These are phyloP conservation scores for Coccomyxa subellipsoidea DNA, from an alignment of 163 green algal species.

Conservation along the genomic window DNA sequence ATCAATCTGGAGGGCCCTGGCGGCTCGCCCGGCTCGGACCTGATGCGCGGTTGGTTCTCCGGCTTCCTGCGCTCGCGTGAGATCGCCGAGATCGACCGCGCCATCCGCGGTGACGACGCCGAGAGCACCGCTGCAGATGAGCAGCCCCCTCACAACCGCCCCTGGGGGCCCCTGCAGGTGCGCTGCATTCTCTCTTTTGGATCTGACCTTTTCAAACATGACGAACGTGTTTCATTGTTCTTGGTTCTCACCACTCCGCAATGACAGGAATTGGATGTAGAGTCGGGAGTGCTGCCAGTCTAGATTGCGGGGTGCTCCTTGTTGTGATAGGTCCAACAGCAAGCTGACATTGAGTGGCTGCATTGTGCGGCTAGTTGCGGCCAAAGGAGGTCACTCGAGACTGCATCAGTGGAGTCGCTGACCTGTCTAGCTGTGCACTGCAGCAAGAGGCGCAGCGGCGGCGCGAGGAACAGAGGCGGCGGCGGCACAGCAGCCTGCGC, in stretches of 20 bases:
- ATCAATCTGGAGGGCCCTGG: constrained; percentile 4
- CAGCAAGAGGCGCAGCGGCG: constrained; percentile 13
- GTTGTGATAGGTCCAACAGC: no score
- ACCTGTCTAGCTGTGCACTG: neutral
- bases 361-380: no score
- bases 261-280: no score
- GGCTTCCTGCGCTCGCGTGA: constrained; percentile 21
- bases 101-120: constrained; percentile 3
- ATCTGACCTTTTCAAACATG: no score
- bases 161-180: constrained; percentile 8
- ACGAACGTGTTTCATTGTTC: no score
- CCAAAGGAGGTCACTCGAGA: no score
- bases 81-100: constrained; percentile 20
- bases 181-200: neutral
- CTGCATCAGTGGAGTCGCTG: neutral
- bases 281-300: no score
- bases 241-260: no score
- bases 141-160: neutral
- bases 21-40: neutral
- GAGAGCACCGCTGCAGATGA: neutral
- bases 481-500: constrained; percentile 44
- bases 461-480: neutral
- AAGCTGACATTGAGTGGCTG: no score
- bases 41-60: neutral
- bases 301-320: no score